Conservation (phyloP, 2,329 filamentous ascomycete genomes). For the Fusarium abutilonis region DNA sequence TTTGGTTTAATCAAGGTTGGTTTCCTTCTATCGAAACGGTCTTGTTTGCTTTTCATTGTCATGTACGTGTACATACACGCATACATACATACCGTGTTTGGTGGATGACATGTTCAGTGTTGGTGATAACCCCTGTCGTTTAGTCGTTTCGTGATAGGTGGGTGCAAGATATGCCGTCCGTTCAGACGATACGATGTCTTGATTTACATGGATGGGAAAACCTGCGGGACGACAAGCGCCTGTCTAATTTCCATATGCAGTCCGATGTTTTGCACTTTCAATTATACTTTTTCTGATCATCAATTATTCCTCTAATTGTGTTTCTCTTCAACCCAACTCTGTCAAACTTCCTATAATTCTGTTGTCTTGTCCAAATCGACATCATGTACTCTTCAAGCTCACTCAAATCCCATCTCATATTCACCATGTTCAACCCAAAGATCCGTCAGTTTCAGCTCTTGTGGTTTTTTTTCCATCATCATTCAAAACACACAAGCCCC, state of each 20-base stretch:
- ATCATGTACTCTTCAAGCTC: not conserved
- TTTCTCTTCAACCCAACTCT: not conserved
- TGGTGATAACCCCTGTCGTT: conserved; percentile 26
- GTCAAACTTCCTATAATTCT: not conserved
- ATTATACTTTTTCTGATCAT: conserved; percentile 16
- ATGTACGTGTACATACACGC: not conserved
- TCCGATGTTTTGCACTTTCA: conserved; percentile 18
- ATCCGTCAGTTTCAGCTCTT: not conserved
- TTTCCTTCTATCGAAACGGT: conserved; percentile 46
- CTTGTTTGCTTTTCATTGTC: conserved; percentile 3
- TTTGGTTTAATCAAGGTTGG: conserved; percentile 46
- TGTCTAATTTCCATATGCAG: conserved; percentile 36
- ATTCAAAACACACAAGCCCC: conserved; percentile 7
- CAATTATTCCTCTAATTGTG: not conserved
- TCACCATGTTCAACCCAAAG: not conserved
- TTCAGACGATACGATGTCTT: conserved; percentile 29
- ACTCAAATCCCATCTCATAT: conserved; percentile 2
- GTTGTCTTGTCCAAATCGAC: not conserved
- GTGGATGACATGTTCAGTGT: conserved; percentile 24
- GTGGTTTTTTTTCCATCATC: conserved; percentile 29
- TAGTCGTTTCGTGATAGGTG: conserved; percentile 42
- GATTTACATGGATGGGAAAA: conserved; percentile 17
- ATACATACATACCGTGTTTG: conserved; percentile 32
- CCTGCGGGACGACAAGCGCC: conserved; percentile 31
- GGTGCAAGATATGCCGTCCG: conserved; percentile 46